Conservation (phyloP, 495 filamentous ascomycete genomes). For the Amphirosellinia nigrospora region DNA sequence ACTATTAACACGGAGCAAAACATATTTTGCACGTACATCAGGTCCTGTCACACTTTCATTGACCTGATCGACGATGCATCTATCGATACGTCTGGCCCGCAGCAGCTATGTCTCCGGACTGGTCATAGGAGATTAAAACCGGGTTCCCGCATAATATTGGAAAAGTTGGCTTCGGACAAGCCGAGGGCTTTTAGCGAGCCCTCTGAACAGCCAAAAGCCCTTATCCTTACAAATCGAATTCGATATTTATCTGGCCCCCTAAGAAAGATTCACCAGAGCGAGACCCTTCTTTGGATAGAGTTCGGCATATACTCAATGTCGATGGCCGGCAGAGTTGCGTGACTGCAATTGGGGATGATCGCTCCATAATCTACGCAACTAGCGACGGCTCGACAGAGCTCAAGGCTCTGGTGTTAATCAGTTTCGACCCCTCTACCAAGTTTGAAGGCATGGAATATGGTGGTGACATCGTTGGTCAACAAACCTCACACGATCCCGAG, state of each 20-base stretch:
- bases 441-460: constrained; percentile 47
- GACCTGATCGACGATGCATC: constrained; percentile 67
- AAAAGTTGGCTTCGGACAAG: background rate
- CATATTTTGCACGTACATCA: constrained; percentile 66
- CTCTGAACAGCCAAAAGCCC: background rate
- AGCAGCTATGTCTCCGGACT: constrained; percentile 59
- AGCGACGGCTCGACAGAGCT: constrained; percentile 43
- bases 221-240: constrained; percentile 48
- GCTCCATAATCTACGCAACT: constrained; percentile 63
- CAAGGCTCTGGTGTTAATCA: constrained; percentile 63
- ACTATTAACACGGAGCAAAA: constrained; percentile 62
- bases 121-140: constrained; percentile 45
- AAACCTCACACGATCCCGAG: background rate
- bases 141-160: background rate
- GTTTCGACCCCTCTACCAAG: constrained; percentile 62
- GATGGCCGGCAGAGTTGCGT: constrained; percentile 54
- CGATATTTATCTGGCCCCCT: constrained; percentile 66
- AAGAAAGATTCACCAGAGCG: constrained; percentile 45
- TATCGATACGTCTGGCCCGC: constrained; percentile 40
- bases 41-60: constrained; percentile 63
- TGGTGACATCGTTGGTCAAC: constrained; percentile 35
- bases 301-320: constrained; percentile 65
- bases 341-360: constrained; percentile 64
- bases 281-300: constrained; percentile 44
- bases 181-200: background rate